phyloP scores from a whole-genome alignment of 2,329 filamentous ascomycete species.

The Pseudocercospora vitis region DNA sequence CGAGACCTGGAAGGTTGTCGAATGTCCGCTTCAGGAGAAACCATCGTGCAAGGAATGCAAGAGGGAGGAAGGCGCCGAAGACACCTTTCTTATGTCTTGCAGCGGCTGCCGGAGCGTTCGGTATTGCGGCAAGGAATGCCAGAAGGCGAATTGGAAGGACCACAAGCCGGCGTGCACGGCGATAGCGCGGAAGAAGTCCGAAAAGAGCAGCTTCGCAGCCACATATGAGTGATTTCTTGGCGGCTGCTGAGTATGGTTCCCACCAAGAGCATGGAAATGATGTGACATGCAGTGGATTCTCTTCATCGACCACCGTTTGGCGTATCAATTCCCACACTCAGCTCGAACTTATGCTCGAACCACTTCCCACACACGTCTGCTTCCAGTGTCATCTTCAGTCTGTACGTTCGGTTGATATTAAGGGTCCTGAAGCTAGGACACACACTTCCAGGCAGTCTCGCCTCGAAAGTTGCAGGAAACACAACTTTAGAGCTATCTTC shows the following conservation, averaged over 20 bases:
- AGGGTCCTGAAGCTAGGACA: background rate
- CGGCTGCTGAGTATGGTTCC: background rate
- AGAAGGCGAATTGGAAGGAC: slow-evolving; percentile 56
- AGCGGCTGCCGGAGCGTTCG: slow-evolving; percentile 24
- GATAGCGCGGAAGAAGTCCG: background rate
- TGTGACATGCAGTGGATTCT: background rate
- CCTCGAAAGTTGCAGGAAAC: slow-evolving; percentile 1
- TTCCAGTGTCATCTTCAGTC: background rate
- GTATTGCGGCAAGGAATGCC: slow-evolving; percentile 57
- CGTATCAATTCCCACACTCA: background rate
- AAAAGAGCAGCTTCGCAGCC: background rate
- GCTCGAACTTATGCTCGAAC: background rate
- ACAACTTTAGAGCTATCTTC: background rate
- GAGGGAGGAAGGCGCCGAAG: background rate
- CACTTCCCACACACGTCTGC: background rate
- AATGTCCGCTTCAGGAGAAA: background rate
- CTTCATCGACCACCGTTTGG: background rate
- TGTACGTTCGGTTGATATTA: slow-evolving; percentile 1
- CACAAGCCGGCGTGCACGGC: slow-evolving; percentile 42
- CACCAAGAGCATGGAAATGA: background rate
- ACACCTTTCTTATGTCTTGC: slow-evolving; percentile 5
- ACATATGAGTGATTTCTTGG: background rate
- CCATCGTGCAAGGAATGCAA: background rate
- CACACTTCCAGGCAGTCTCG: background rate
- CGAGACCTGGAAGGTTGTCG: background rate